phyloP scores from a whole-genome alignment of 139 green algal genomes.

The Coccomyxa sp. region DNA sequence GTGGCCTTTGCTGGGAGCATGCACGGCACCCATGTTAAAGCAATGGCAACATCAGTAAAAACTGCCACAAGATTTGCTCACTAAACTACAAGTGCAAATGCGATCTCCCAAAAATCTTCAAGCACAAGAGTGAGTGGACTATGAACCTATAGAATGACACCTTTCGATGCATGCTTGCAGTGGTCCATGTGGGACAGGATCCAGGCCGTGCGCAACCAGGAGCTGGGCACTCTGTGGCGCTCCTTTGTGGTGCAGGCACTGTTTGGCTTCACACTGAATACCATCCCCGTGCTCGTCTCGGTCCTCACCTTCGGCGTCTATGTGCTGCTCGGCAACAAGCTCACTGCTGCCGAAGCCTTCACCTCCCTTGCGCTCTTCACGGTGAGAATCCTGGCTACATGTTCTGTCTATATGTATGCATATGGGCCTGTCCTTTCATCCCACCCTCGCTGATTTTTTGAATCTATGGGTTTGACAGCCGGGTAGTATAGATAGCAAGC shows the following conservation, averaged over 20 bases:
- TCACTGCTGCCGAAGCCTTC: slow-evolving; percentile 41
- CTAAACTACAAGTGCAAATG: no score
- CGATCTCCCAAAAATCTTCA: no score
- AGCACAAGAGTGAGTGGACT: no score
- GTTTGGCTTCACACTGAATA: slow-evolving; percentile 38
- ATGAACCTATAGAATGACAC: no score
- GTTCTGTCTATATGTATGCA: not conserved
- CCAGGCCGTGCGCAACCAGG: slow-evolving; percentile 15
- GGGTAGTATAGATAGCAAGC: no score
- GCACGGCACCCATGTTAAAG: no score
- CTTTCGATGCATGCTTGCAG: not conserved
- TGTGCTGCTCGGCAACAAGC: slow-evolving; percentile 36
- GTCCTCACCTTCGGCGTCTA: slow-evolving; percentile 49
- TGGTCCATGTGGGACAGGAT: slow-evolving; percentile 31
- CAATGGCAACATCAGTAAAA: no score
- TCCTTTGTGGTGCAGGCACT: slow-evolving; percentile 24
- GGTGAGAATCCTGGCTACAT: not conserved
- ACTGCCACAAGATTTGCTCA: no score
- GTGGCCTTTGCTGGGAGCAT: no score
- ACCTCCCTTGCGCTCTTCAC: slow-evolving; percentile 23
- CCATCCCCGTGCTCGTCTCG: slow-evolving; percentile 40
- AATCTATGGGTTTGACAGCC: no score
- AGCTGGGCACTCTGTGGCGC: slow-evolving; percentile 44
- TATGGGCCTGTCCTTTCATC: not conserved
- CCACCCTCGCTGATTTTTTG: not conserved